Evolutionary conservation across 1,139 yeast genomes (phyloP).

Genomic region (Fermentozyma sake): DNA sequence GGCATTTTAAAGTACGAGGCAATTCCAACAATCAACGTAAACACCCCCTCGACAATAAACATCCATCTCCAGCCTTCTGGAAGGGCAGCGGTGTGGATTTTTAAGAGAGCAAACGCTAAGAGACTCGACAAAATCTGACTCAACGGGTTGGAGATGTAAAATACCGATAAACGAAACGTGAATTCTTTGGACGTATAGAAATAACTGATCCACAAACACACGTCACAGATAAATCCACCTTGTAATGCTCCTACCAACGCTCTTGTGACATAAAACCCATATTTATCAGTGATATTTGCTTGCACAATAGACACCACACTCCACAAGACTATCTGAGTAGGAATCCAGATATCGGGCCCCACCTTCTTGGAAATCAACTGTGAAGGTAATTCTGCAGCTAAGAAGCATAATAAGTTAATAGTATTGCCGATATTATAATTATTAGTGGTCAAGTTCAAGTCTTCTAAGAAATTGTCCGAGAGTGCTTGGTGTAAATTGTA

Average conservation of each 20-base stretch:
- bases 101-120: conserved; percentile 43
- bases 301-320: conserved; percentile 23
- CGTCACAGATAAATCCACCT: conserved; percentile 57
- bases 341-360: conserved; percentile 33
- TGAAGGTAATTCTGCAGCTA: conserved; percentile 30
- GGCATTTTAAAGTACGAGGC: conserved; percentile 54
- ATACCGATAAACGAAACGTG: conserved; percentile 45
- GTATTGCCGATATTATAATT: conserved; percentile 29
- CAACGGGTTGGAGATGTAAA: conserved; percentile 45
- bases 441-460: conserved; percentile 23
- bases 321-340: conserved; percentile 25
- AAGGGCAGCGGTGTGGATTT: conserved; percentile 34
- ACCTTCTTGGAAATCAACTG: conserved; percentile 28
- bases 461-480: conserved; percentile 24
- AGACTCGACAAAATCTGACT: conserved; percentile 33
- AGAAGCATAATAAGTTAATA: conserved; percentile 28
- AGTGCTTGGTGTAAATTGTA: conserved; percentile 27
- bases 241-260: conserved; percentile 46
- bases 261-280: conserved; percentile 37
- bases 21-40: conserved; percentile 54
- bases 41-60: conserved; percentile 58
- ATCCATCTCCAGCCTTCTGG: conserved; percentile 62
- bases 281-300: conserved; percentile 14
- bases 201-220: conserved; percentile 52
- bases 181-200: conserved; percentile 51